phyloP scores from a whole-genome alignment of 1,139 yeast species.

The Sugiyamaella sp. region DNA sequence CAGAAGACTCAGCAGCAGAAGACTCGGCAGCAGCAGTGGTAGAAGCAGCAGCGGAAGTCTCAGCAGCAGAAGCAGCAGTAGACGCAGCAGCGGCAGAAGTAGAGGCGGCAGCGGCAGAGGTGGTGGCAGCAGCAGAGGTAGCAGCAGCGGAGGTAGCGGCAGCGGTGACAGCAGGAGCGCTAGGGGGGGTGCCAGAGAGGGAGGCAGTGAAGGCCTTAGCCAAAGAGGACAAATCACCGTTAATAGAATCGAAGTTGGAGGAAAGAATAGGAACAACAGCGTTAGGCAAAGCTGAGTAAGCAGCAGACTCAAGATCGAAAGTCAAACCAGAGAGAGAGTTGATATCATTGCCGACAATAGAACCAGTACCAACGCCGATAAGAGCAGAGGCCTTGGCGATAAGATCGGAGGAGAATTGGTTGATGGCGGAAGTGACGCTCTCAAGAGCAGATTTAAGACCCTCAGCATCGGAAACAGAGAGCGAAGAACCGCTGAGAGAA shows the following conservation, averaged over 20 bases:
- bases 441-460: slow-evolving; percentile 10
- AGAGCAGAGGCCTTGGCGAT: slow-evolving; percentile 31
- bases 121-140: slow-evolving; percentile 19
- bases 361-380: slow-evolving; percentile 26
- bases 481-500: slow-evolving; percentile 11
- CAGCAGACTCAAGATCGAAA: slow-evolving; percentile 24
- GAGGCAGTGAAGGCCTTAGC: slow-evolving; percentile 20
- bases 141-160: slow-evolving; percentile 21
- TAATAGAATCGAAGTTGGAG: slow-evolving; percentile 22
- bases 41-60: slow-evolving; percentile 19
- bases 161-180: slow-evolving; percentile 21
- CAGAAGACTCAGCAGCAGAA: slow-evolving; percentile 16
- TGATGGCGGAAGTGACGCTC: slow-evolving; percentile 23
- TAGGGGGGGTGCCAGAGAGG: slow-evolving; percentile 19
- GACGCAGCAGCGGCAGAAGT: slow-evolving; percentile 24
- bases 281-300: slow-evolving; percentile 23
- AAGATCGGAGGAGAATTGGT: slow-evolving; percentile 28
- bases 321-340: slow-evolving; percentile 20
- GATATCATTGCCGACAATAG: slow-evolving; percentile 31
- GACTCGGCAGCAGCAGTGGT: slow-evolving; percentile 19
- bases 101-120: slow-evolving; percentile 22
- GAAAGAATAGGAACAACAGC: slow-evolving; percentile 20
- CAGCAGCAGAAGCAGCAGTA: slow-evolving; percentile 18
- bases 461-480: slow-evolving; percentile 20
- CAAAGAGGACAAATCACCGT: slow-evolving; percentile 23